phyloP scores from a whole-genome alignment of 306 rosid genomes.

The Sphenostylis stenocarpa region DNA sequence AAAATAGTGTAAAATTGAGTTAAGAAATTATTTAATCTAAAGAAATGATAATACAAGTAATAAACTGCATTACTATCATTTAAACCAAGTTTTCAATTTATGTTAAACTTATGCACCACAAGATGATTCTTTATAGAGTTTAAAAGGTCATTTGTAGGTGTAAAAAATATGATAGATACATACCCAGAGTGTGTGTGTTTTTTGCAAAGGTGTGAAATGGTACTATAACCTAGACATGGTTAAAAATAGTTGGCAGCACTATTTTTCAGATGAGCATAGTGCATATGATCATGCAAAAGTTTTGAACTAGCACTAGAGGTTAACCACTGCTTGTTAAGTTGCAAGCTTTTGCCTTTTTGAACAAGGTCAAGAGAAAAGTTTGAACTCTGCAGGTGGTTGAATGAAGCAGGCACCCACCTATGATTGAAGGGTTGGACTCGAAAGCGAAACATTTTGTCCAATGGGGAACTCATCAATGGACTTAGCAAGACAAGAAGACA shows the following conservation, averaged over 20 bases:
- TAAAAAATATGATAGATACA: too few relatives aligned
- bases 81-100: background rate
- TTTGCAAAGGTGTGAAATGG: background rate
- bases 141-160: too few relatives aligned
- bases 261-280: background rate
- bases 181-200: background rate
- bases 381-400: conserved; percentile 22
- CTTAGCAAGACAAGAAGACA: conserved; percentile 34
- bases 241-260: background rate
- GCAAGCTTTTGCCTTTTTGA: conserved; percentile 4
- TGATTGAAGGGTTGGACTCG: conserved; percentile 31
- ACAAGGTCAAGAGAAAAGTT: conserved; percentile 34
- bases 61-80: background rate
- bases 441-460: conserved; percentile 42
- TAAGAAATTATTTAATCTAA: background rate
- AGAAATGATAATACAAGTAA: too few relatives aligned
- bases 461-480: conserved; percentile 17
- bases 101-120: background rate
- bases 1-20: background rate
- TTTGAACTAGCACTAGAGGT: background rate
- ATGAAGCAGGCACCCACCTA: conserved; percentile 31
- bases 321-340: background rate
- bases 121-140: background rate
- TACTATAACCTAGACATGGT: background rate
- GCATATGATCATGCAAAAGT: background rate